Conservation (phyloP, 768 basidiomycete genomes). For the Candolleomyces efflorescens region DNA sequence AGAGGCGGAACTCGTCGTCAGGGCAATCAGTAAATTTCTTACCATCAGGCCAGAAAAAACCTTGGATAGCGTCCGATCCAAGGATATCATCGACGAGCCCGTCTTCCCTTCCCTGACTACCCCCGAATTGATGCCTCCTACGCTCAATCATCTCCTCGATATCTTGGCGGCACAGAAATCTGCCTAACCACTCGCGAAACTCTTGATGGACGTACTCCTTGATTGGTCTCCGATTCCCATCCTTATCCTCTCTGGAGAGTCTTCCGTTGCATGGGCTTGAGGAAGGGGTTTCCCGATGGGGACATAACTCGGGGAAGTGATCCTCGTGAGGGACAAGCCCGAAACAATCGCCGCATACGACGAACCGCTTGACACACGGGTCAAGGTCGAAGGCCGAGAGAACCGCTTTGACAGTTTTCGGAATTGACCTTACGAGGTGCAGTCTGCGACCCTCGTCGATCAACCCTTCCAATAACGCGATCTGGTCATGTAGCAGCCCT, state of each 20-base stretch:
- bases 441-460: not conserved
- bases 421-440: not conserved
- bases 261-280: not conserved
- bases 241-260: not conserved
- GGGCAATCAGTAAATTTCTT: too few species aligned
- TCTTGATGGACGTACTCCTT: constrained; percentile 16
- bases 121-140: not conserved
- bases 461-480: not conserved
- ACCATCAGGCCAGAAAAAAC: not conserved
- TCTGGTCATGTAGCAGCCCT: not conserved
- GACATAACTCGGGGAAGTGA: not conserved
- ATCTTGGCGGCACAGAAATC: constrained; percentile 12
- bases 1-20: constrained; percentile 11
- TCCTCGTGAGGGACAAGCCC: not conserved
- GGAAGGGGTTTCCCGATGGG: not conserved
- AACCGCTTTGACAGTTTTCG: not conserved
- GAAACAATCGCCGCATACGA: not conserved
- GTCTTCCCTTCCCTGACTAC: not conserved
- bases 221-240: not conserved
- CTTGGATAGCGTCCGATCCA: constrained; percentile 4
- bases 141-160: constrained; percentile 17
- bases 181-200: constrained; percentile 17
- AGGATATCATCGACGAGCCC: not conserved
- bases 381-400: not conserved
- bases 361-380: not conserved